Base-by-base conservation (phyloP, 768 basidiomycete genomes). In the Naematelia encephala region DNA sequence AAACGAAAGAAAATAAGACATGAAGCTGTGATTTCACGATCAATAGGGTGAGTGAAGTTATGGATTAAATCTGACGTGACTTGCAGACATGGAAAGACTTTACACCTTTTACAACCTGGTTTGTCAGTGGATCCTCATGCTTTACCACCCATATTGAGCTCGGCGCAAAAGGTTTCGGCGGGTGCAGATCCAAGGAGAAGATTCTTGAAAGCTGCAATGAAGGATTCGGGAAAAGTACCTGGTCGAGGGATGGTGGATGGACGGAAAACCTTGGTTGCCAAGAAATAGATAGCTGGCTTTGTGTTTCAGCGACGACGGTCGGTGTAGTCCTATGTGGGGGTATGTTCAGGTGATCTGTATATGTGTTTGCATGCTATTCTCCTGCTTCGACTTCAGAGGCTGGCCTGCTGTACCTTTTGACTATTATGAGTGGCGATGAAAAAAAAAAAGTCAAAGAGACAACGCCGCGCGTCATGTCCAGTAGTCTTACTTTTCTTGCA, bases 191-290 rank as follows among this genome's bases (percentile, higher is more conserved):
- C 58, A 5, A 23, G 55, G 14, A 51, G 56, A 8, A 54, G 23
- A 22, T 64, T 64, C 51, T 47, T 60, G 45, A 59, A 54, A 47
- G 30, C 30, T 19, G 63, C 63, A 4, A 64, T 64, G 63, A 56
- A 46, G 49, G 21, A 42, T 25, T 52, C 49, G 22, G 63, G 63
- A 16, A 16, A 42, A 11, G 30, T 56, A n/a, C 63, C 63, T 26
- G 59, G 59, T 11, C 14, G 45, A 44, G 59, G 58, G 16, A 11
- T 60, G 50, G 59, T 57, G 4, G 59, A 54, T 54, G 59, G 63
- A 25, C 26, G 62, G 28, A 57, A 57, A 53, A 39, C n/a, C n/a
- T n/a, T n/a, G n/a, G n/a, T n/a, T n/a, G n/a, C n/a, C n/a, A n/a
- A n/a, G n/a, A n/a, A n/a, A n/a, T n/a, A n/a, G n/a, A n/a, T n/a